phyloP scores from a whole-genome alignment of 2,329 filamentous ascomycete species.

The Epichloe sylvatica region DNA sequence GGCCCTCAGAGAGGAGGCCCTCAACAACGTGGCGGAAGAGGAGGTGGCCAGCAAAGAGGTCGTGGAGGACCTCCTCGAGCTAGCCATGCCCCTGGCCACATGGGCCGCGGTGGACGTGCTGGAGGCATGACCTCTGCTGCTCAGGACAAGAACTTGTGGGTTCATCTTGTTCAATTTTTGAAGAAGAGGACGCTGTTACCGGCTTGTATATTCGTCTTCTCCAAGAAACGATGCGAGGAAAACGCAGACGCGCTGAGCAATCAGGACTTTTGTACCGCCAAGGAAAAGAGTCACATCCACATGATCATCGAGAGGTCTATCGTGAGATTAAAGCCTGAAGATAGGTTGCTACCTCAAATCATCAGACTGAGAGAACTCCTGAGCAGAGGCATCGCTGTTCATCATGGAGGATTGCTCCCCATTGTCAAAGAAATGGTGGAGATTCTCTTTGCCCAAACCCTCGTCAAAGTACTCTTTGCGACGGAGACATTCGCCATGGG shows the following conservation, averaged over 20 bases:
- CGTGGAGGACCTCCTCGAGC: conserved; percentile 40
- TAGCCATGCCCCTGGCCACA: conserved; percentile 60
- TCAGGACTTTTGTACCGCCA: conserved; percentile 83
- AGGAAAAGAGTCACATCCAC: conserved; percentile 91
- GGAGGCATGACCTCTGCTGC: conserved; percentile 79
- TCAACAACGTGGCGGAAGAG: conserved; percentile 27
- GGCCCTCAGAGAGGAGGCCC: conserved; percentile 32
- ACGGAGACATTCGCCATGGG: conserved; percentile 99
- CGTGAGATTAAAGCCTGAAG: conserved; percentile 78
- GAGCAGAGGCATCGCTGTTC: conserved; percentile 80
- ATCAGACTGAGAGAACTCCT: conserved; percentile 74
- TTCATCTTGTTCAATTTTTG: conserved; percentile 83
- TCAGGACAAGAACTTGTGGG: conserved; percentile 94
- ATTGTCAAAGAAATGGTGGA: conserved; percentile 98
- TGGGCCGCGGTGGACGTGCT: conserved; percentile 73
- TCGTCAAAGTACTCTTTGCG: conserved; percentile 94
- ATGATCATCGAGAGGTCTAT: conserved; percentile 96
- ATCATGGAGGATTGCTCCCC: conserved; percentile 84
- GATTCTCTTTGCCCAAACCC: conserved; percentile 83
- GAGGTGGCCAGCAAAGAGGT: conserved; percentile 34
- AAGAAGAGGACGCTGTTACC: conserved; percentile 78
- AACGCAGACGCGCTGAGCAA: conserved; percentile 93
- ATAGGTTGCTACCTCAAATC: conserved; percentile 83
- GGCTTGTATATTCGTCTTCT: conserved; percentile 96
- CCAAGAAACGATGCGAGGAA: conserved; percentile 92